Evolutionary conservation across 768 basidiomycete species (phyloP).

Genomic region (Tylopilus balloui): DNA sequence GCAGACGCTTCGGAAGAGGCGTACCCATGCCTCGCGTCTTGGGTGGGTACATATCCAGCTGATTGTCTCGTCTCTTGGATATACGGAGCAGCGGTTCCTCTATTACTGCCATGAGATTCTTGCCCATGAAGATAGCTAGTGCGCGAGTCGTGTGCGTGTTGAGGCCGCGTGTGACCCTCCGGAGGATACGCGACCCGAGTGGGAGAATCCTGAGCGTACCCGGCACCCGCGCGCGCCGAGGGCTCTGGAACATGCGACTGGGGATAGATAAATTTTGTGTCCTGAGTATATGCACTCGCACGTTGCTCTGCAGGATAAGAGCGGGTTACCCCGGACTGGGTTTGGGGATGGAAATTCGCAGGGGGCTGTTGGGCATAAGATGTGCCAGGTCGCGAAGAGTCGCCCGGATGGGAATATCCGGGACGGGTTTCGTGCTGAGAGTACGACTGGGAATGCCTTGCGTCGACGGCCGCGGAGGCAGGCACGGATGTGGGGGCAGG

Average conservation of each 20-base stretch:
- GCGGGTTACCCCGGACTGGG: constrained; percentile 17
- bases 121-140: constrained; percentile 14
- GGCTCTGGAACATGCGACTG: constrained; percentile 18
- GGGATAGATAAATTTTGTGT: constrained; percentile 21
- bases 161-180: constrained; percentile 14
- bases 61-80: constrained; percentile 21
- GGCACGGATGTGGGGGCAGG: constrained; percentile 12
- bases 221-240: constrained; percentile 10
- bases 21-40: constrained; percentile 22
- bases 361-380: constrained; percentile 20
- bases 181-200: constrained; percentile 13
- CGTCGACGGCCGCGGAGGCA: constrained; percentile 14
- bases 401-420: constrained; percentile 17
- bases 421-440: constrained; percentile 21
- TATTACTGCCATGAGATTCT: constrained; percentile 15
- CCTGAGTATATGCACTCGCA: constrained; percentile 22
- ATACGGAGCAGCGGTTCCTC: constrained; percentile 5
- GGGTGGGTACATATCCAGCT: constrained; percentile 16
- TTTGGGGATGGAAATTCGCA: constrained; percentile 6
- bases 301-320: constrained; percentile 17
- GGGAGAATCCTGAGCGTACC: constrained; percentile 16
- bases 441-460: constrained; percentile 21
- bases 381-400: constrained; percentile 19
- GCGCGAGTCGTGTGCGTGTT: constrained; percentile 19
- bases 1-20: constrained; percentile 13